Conservation (phyloP, 2,329 filamentous ascomycete genomes). For the Calonectria crousiana region DNA sequence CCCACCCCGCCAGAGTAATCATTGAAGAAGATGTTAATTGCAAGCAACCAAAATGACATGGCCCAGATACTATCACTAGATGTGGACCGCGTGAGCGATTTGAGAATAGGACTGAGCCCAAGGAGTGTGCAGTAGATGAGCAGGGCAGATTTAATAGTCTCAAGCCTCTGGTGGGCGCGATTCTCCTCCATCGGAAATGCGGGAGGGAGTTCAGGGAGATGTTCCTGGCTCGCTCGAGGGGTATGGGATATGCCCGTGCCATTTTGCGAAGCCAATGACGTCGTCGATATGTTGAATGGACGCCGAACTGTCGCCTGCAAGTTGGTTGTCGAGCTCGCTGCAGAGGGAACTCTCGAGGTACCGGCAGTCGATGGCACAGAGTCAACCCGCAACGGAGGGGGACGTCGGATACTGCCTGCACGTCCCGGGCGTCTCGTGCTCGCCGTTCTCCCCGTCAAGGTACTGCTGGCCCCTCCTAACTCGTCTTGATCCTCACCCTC, state of each 20-base stretch:
- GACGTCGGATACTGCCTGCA: slow-evolving; percentile 53
- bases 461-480: slow-evolving; percentile 52
- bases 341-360: slow-evolving; percentile 45
- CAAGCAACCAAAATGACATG: slow-evolving; percentile 91
- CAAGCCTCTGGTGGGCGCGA: slow-evolving; percentile 68
- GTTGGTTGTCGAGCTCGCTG: slow-evolving; percentile 62
- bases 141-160: slow-evolving; percentile 90
- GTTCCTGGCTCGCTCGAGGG: slow-evolving; percentile 47
- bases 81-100: slow-evolving; percentile 93
- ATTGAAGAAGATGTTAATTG: slow-evolving; percentile 98
- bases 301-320: slow-evolving; percentile 52
- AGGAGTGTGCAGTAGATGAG: slow-evolving; percentile 94
- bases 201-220: slow-evolving; percentile 44
- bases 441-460: slow-evolving; percentile 48
- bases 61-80: slow-evolving; percentile 97
- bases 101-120: slow-evolving; percentile 93
- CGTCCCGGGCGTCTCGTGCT: slow-evolving; percentile 50
- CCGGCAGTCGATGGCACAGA: slow-evolving; percentile 41
- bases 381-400: slow-evolving; percentile 45
- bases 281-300: slow-evolving; percentile 66
- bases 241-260: slow-evolving; percentile 36
- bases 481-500: slow-evolving; percentile 70
- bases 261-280: slow-evolving; percentile 60
- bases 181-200: slow-evolving; percentile 51
- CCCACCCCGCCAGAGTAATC: slow-evolving; percentile 85